These are phyloP conservation scores for Kwoniella dendrophila DNA, from an alignment of 768 basidiomycete genomes.

Conservation along the genomic window DNA sequence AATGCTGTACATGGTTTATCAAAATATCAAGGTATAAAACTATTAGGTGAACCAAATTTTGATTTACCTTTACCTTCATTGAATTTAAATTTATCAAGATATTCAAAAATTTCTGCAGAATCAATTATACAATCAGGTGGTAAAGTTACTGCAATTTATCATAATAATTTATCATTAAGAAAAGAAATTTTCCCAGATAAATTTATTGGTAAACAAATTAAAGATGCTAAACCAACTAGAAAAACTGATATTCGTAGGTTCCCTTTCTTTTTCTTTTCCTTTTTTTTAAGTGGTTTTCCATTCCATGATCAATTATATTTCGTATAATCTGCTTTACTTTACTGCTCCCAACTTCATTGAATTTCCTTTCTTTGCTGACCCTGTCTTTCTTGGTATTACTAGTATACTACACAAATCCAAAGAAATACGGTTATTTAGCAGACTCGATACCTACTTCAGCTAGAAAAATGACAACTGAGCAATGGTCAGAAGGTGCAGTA, in stretches of 20 bases:
- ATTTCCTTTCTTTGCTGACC: background rate
- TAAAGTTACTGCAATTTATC: conserved; percentile 83
- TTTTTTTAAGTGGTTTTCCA: no score
- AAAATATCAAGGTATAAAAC: conserved; percentile 76
- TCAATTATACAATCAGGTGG: conserved; percentile 83
- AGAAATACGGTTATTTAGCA: conserved; percentile 52
- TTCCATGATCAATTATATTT: background rate
- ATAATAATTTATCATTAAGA: conserved; percentile 80
- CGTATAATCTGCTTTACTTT: no score
- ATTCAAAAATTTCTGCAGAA: conserved; percentile 79
- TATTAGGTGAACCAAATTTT: conserved; percentile 66
- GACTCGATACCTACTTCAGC: conserved; percentile 9
- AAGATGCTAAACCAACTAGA: conserved; percentile 78
- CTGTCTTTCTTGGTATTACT: background rate
- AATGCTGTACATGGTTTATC: conserved; percentile 85
- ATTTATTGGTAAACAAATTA: conserved; percentile 67
- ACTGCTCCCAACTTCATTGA: background rate
- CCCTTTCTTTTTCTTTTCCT: background rate
- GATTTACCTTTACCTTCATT: conserved; percentile 61
- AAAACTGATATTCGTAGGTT: conserved; percentile 78
- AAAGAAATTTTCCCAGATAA: conserved; percentile 58
- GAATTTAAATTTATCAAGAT: conserved; percentile 78
- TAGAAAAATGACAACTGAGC: conserved; percentile 13
- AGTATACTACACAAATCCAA: conserved; percentile 55
- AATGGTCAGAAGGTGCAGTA: conserved; percentile 14